phyloP scores from a whole-genome alignment of 2,329 filamentous ascomycete species.

The Fusarium ambrosium region DNA sequence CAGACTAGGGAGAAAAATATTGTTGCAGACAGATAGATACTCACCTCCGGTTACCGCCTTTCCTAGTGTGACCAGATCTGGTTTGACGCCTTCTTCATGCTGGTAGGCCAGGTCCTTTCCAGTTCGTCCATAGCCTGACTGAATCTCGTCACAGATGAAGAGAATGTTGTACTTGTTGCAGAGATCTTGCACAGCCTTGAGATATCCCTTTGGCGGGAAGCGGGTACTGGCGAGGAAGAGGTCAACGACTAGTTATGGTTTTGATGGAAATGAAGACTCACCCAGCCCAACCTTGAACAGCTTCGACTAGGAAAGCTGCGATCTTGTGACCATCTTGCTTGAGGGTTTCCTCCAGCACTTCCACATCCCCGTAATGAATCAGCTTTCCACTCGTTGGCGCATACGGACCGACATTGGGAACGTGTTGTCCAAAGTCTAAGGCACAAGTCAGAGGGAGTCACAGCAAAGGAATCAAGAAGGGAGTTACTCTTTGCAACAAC shows the following conservation, averaged over 20 bases:
- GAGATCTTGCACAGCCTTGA: conserved; percentile 80
- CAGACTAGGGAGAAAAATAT: neutral
- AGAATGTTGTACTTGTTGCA: conserved; percentile 97
- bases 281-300: conserved; percentile 76
- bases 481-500: conserved; percentile 11
- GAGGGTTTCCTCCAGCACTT: conserved; percentile 10
- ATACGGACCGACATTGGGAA: conserved; percentile 19
- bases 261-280: conserved; percentile 82
- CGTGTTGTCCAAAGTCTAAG: conserved; percentile 21
- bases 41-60: conserved; percentile 91
- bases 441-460: neutral
- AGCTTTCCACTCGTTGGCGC: conserved; percentile 19
- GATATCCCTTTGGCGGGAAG: conserved; percentile 64
- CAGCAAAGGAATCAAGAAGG: accelerated
- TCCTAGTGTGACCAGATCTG: conserved; percentile 89
- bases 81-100: conserved; percentile 85
- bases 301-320: conserved; percentile 90
- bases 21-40: too few relatives aligned
- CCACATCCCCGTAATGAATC: conserved; percentile 16
- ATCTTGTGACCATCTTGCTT: conserved; percentile 49
- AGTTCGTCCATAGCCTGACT: conserved; percentile 94
- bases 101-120: conserved; percentile 90
- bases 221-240: conserved; percentile 5
- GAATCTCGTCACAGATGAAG: conserved; percentile 97
- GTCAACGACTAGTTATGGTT: neutral